Evolutionary conservation across 495 filamentous ascomycete genomes (phyloP), one percentile per base, ranked within the genome.

Genomic region (Pseudevernia furfuracea): DNA sequence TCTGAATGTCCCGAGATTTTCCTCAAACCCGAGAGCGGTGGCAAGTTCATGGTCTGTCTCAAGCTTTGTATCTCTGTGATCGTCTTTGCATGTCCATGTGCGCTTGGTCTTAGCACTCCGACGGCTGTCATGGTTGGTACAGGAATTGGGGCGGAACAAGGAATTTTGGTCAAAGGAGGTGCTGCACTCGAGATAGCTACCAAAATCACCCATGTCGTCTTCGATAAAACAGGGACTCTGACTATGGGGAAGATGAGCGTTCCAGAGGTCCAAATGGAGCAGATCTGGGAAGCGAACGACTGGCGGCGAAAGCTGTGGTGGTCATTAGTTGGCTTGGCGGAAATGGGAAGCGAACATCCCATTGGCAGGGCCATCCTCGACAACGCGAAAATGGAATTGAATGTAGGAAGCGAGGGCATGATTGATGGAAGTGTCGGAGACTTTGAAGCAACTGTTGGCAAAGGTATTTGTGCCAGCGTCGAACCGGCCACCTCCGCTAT

Each of bases 91-190:
- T 99, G 94, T 72, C 94, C 94, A 25, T 99, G 94, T 70, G 95
- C 95, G 0, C 81, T 99, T 32, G 94, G 94, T 58, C 83, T 99
- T 21, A 90, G 89, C 52, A 97, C 94, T 0, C 94, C 94, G 4
- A 99, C 94, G 0, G 94, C 94, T 2, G 92, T 99, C 68, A 97
- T 99, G 95, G 94, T 99, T 5, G 94, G 95, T 17, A 97, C 95
- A 12, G 94, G 94, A 53, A 85, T 97, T 30, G 94, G 95, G 46
- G 94, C 94, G n/a, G 90, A 96, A 71, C 87, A 96, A 69, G 94
- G 94, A 11, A 99, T 99, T 70, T 81, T 99, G 3, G 89, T 97
- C 73, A 99, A 99, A 73, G 92, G 95, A 59, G 94, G 94, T 36
- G 92, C 91, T 46, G 91, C 92, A 36, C 79, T 99, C 19, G 94